phyloP scores from a whole-genome alignment of 192 early-diverging fungal genomes.

The Coemansia sp. region DNA sequence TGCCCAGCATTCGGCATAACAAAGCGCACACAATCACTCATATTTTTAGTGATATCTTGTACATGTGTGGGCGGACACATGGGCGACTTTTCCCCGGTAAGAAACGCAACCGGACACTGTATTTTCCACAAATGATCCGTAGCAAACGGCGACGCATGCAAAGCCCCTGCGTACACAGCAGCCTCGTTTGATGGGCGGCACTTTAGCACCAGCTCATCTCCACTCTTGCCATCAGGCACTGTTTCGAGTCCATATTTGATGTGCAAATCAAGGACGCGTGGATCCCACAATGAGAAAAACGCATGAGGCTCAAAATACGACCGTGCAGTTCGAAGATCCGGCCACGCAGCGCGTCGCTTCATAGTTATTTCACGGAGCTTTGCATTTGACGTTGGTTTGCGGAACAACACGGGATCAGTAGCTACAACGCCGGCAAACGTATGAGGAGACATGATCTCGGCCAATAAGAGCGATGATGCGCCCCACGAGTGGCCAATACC shows the following conservation, averaged over 20 bases:
- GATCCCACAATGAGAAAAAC: slow-evolving; percentile 40
- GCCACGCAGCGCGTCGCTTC: slow-evolving; percentile 29
- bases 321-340: not conserved
- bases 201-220: slow-evolving; percentile 21
- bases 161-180: slow-evolving; percentile 24
- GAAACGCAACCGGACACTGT: slow-evolving; percentile 29
- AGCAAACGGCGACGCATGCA: slow-evolving; percentile 15
- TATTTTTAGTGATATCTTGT: slow-evolving; percentile 10
- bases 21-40: slow-evolving; percentile 19
- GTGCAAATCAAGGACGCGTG: slow-evolving; percentile 29
- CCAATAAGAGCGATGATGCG: slow-evolving; percentile 36
- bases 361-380: slow-evolving; percentile 14
- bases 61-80: slow-evolving; percentile 18
- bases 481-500: slow-evolving; percentile 56
- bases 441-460: slow-evolving; percentile 28
- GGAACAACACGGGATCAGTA: slow-evolving; percentile 37
- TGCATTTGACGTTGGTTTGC: not conserved
- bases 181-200: slow-evolving; percentile 42
- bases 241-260: slow-evolving; percentile 33
- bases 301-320: slow-evolving; percentile 37
- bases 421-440: slow-evolving; percentile 31
- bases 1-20: slow-evolving; percentile 35
- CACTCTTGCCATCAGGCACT: not conserved
- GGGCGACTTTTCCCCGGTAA: slow-evolving; percentile 36
- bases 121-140: slow-evolving; percentile 21